A percentile compares a stretch with the other conserved stretches of the same genome.
phyloP scores from a whole-genome alignment of 2,329 filamentous ascomycete genomes.

The Trichoderma hamatum region DNA sequence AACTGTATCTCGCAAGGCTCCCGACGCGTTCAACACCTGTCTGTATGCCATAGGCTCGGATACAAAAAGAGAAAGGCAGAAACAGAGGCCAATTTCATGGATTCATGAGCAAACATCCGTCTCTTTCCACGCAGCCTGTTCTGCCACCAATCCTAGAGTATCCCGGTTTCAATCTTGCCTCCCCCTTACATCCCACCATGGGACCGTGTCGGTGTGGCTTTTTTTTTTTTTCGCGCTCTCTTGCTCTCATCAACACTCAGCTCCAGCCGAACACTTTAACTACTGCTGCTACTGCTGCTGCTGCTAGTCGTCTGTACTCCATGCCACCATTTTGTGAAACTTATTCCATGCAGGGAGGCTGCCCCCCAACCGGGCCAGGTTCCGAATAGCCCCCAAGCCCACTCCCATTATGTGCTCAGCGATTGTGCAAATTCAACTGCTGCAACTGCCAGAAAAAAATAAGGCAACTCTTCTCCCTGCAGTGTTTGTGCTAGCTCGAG shows the following conservation, averaged over 20 bases:
- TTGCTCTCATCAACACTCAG: constrained; percentile 6
- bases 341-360: constrained; percentile 4
- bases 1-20: not conserved
- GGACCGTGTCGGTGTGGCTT: constrained; percentile 14
- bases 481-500: not conserved
- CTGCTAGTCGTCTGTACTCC: not conserved
- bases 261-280: not conserved
- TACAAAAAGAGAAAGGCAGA: not conserved
- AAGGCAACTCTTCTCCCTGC: not conserved
- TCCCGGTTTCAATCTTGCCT: constrained; percentile 1
- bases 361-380: constrained; percentile 10
- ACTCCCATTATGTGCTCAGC: not conserved
- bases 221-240: not conserved
- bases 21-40: not conserved
- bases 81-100: not conserved
- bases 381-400: constrained; percentile 17
- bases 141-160: not conserved
- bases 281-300: not conserved
- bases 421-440: not conserved
- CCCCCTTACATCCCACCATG: constrained; percentile 16
- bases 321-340: constrained; percentile 7
- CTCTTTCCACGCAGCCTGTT: not conserved
- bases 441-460: not conserved
- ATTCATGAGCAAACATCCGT: not conserved
- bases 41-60: not conserved